A percentile compares a stretch with the other conserved stretches of the same genome.
Evolutionary conservation across 495 filamentous ascomycete species (phyloP).

Genomic region (Aspergillus taichungensis): DNA sequence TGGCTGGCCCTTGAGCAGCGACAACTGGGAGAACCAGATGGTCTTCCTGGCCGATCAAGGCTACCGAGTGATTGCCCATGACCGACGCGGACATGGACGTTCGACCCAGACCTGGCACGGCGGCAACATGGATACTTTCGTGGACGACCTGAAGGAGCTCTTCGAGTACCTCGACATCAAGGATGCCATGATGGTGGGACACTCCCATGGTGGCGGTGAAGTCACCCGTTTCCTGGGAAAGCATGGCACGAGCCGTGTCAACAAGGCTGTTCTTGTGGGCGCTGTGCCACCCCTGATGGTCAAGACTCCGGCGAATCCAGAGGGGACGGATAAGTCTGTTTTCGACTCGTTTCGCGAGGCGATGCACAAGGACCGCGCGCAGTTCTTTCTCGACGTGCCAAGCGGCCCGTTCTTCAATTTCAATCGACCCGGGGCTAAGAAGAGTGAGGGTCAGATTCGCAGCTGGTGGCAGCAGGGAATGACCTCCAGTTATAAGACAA

Average conservation of each 20-base stretch:
- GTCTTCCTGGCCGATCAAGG: conserved; percentile 27
- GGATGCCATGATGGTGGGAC: conserved; percentile 28
- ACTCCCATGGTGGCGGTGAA: conserved; percentile 35
- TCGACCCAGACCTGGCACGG: conserved; percentile 33
- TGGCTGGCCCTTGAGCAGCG: conserved; percentile 34
- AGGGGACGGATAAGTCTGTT: conserved; percentile 22
- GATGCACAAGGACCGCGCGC: conserved; percentile 26
- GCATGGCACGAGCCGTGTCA: conserved; percentile 25
- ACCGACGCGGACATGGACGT: conserved; percentile 35
- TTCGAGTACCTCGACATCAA: conserved; percentile 25
- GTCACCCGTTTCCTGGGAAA: conserved; percentile 26
- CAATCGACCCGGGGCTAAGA: conserved; percentile 25
- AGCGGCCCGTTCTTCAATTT: conserved; percentile 36
- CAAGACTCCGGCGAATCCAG: conserved; percentile 19
- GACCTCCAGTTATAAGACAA: conserved; percentile 26
- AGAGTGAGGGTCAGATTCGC: conserved; percentile 27
- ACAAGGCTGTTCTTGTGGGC: conserved; percentile 29
- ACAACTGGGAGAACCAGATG: conserved; percentile 36
- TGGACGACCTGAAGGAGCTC: conserved; percentile 29
- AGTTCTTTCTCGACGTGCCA: conserved; percentile 33
- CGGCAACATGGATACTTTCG: conserved; percentile 30
- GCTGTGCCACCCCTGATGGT: conserved; percentile 31
- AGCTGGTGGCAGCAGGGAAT: conserved; percentile 37
- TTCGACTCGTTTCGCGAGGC: conserved; percentile 30
- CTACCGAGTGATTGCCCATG: conserved; percentile 34